phyloP scores from a whole-genome alignment of 176 grass and related monocot genomes.

The Thalia dealbata region DNA sequence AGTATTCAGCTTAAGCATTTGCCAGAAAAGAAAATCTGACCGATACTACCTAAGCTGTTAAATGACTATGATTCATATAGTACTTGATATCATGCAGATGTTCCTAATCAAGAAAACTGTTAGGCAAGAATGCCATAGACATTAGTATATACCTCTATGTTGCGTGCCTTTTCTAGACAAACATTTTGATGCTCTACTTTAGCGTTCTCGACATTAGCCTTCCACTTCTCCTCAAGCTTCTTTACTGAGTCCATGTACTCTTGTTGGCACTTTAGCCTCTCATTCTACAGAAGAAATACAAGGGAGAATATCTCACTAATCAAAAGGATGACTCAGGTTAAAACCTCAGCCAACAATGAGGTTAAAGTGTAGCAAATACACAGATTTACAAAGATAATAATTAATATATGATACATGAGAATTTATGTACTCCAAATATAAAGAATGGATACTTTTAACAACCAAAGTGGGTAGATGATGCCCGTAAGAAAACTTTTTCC shows the following conservation, averaged over 20 bases:
- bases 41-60: neutral
- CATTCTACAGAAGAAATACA: constrained; percentile 43
- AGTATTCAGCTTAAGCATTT: no score
- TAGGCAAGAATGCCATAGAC: neutral
- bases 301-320: neutral
- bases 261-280: constrained; percentile 74
- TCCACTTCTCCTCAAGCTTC: constrained; percentile 96
- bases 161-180: constrained; percentile 23
- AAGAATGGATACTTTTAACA: no score
- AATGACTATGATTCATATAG: neutral
- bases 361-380: neutral
- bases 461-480: neutral
- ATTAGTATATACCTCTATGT: constrained; percentile 41
- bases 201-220: constrained; percentile 19
- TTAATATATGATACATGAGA: no score
- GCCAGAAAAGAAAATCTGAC: neutral
- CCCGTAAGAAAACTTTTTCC: neutral
- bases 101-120: neutral
- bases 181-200: constrained; percentile 8
- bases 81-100: neutral
- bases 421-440: no score
- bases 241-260: constrained; percentile 94
- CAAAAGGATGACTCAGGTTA: neutral
- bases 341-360: neutral
- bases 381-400: no score